Evolutionary conservation across 768 basidiomycete genomes (phyloP).

Genomic region (Suillus clintonianus): DNA sequence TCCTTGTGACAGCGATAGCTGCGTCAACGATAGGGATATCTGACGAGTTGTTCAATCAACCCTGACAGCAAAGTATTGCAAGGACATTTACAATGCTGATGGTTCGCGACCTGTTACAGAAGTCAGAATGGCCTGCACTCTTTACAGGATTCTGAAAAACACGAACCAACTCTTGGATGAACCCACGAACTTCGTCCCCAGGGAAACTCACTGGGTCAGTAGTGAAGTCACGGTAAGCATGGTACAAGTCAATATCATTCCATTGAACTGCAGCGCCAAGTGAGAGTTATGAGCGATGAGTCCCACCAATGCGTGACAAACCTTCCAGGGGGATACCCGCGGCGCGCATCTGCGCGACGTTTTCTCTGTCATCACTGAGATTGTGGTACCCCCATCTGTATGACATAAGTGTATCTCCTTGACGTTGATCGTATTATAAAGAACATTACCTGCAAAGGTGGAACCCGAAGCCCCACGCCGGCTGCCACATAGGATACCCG

Average conservation of each 20-base stretch:
- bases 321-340: slow-evolving; percentile 78
- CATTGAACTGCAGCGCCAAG: slow-evolving; percentile 56
- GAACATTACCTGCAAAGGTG: slow-evolving; percentile 61
- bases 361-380: slow-evolving; percentile 58
- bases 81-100: slow-evolving; percentile 47
- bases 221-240: slow-evolving; percentile 69
- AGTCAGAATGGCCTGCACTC: slow-evolving; percentile 7
- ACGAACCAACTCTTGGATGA: slow-evolving; percentile 59
- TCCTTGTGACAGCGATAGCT: slow-evolving; percentile 53
- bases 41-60: slow-evolving; percentile 46
- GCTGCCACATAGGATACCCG: slow-evolving; percentile 71
- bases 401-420: background rate
- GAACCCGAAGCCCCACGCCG: slow-evolving; percentile 78
- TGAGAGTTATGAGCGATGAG: slow-evolving; percentile 3
- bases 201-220: slow-evolving; percentile 67
- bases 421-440: background rate
- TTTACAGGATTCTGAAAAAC: slow-evolving; percentile 13
- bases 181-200: slow-evolving; percentile 48
- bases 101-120: slow-evolving; percentile 19
- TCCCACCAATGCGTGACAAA: slow-evolving; percentile 20
- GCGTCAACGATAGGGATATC: slow-evolving; percentile 70
- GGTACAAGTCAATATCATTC: slow-evolving; percentile 78
- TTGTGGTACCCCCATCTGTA: slow-evolving; percentile 50
- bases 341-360: slow-evolving; percentile 60
- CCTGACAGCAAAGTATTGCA: slow-evolving; percentile 59